Evolutionary conservation across 352 stramenopile genomes (phyloP).

Genomic region (Globisporangium spinosum): DNA sequence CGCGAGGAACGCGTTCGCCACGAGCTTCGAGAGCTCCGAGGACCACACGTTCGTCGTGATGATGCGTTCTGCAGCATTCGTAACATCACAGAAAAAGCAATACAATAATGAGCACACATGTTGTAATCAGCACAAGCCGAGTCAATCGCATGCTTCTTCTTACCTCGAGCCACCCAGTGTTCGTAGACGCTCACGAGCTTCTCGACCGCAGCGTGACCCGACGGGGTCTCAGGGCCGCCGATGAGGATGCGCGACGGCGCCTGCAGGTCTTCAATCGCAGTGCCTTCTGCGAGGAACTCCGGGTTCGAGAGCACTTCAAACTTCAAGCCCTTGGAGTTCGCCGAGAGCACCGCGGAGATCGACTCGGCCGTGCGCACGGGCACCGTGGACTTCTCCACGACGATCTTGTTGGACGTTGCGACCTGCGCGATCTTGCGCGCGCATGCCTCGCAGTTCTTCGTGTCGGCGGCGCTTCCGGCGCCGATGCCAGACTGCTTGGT

Average conservation of each 20-base stretch:
- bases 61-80: conserved; percentile 81
- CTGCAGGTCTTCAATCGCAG: conserved; percentile 96
- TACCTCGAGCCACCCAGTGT: conserved; percentile 93
- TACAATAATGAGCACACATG: not conserved
- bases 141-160: not conserved
- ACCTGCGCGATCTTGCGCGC: conserved; percentile 97
- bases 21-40: conserved; percentile 99
- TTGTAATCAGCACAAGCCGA: not conserved
- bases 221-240: conserved; percentile 92
- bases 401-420: conserved; percentile 94
- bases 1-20: conserved; percentile 99
- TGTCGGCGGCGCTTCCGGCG: conserved; percentile 96
- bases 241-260: conserved; percentile 97
- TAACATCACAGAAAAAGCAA: not conserved
- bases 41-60: conserved; percentile 99
- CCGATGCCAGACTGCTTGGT: conserved; percentile 98
- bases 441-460: conserved; percentile 99
- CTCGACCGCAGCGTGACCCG: conserved; percentile 84
- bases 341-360: conserved; percentile 93
- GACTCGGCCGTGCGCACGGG: conserved; percentile 97
- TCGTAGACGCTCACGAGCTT: conserved; percentile 95
- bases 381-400: conserved; percentile 99
- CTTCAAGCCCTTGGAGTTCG: conserved; percentile 91
- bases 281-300: conserved; percentile 99
- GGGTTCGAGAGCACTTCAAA: conserved; percentile 99